phyloP scores from a whole-genome alignment of 805 yeast genomes.

The Naumovozyma baii region DNA sequence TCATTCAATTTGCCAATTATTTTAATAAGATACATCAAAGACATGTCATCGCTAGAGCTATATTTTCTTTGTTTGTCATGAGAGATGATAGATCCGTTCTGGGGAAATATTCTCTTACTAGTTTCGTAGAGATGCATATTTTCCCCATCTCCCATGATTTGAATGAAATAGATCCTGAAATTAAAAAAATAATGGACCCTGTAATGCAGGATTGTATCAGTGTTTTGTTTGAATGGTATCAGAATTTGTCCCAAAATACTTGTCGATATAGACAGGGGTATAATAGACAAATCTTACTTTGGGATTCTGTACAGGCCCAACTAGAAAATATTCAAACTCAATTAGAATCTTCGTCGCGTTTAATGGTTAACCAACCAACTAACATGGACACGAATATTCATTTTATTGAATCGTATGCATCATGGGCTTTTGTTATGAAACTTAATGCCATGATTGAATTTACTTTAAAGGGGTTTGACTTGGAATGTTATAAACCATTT shows the following conservation, averaged over 20 bases:
- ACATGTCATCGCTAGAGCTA: conserved; percentile 47
- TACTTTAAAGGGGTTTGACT: conserved; percentile 64
- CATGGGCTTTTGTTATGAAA: conserved; percentile 61
- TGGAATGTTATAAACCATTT: conserved; percentile 61
- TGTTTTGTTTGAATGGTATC: conserved; percentile 37
- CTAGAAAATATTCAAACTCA: conserved; percentile 55
- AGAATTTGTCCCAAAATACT: conserved; percentile 51
- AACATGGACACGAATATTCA: conserved; percentile 15
- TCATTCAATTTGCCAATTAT: conserved; percentile 26
- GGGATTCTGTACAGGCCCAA: conserved; percentile 77
- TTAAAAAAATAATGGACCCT: conserved; percentile 7
- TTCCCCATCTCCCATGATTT: conserved; percentile 33
- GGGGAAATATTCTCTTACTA: conserved; percentile 38
- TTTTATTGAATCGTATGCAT: conserved; percentile 34
- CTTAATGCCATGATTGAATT: conserved; percentile 62
- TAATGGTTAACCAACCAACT: conserved; percentile 28
- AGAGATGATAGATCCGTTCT: conserved; percentile 52
- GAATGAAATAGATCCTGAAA: conserved; percentile 3
- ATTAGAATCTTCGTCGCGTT: conserved; percentile 24
- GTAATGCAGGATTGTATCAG: conserved; percentile 38
- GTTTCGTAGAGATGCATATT: conserved; percentile 35
- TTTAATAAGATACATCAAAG: conserved; percentile 29
- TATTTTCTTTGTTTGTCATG: conserved; percentile 51
- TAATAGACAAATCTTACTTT: conserved; percentile 42
- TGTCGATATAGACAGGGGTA: conserved; percentile 75